phyloP scores from a whole-genome alignment of 2,329 filamentous ascomycete genomes.

The Hypoxylon sp. region DNA sequence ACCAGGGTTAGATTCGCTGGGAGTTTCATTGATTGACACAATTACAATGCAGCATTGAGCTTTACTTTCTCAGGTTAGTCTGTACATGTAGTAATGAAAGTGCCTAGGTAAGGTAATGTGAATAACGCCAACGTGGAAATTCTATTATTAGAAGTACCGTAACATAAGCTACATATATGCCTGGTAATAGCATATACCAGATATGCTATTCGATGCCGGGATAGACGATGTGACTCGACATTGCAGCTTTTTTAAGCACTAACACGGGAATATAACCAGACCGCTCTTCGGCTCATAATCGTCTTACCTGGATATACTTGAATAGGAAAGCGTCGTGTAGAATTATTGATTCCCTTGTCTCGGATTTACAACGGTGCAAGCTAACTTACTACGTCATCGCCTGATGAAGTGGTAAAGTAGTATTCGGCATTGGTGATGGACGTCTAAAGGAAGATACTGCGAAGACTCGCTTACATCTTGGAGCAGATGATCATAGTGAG shows the following conservation, averaged over 20 bases:
- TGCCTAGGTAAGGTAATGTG: background rate
- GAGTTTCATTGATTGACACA: background rate
- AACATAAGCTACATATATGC: background rate
- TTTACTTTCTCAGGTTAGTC: background rate
- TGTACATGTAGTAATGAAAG: background rate
- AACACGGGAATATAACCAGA: background rate
- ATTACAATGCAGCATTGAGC: background rate
- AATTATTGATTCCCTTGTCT: background rate
- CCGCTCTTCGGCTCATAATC: background rate
- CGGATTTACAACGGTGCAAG: background rate
- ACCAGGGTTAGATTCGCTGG: background rate
- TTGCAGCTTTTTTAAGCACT: background rate
- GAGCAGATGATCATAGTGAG: conserved; percentile 1
- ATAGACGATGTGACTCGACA: background rate
- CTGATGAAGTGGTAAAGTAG: background rate
- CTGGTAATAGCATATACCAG: background rate
- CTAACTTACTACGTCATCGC: background rate
- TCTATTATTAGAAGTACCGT: background rate
- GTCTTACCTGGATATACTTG: background rate
- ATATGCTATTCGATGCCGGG: background rate
- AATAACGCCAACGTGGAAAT: background rate
- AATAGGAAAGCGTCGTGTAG: conserved; percentile 1
- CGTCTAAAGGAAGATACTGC: background rate
- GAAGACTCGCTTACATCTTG: background rate
- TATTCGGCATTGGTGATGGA: background rate